Evolutionary conservation across 2,329 filamentous ascomycete species (phyloP).

Genomic region (Cladophialophora carrionii): DNA sequence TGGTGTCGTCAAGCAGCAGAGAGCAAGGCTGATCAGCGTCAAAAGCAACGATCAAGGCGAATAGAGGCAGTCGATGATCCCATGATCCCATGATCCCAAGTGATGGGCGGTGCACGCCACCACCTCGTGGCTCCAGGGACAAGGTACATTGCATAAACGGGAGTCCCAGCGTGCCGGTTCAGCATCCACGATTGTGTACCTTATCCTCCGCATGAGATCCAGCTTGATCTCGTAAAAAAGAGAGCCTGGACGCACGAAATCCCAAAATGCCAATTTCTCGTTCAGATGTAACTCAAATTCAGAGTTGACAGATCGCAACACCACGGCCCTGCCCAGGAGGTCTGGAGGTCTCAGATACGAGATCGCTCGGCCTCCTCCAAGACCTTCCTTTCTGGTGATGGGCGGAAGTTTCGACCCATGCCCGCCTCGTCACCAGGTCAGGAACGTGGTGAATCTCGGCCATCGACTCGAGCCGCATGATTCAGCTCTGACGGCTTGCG

Average conservation of each 20-base stretch:
- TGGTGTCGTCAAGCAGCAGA: background rate
- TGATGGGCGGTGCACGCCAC: background rate
- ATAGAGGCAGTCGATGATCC: background rate
- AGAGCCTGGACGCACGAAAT: background rate
- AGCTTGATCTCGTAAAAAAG: background rate
- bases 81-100: too few relatives aligned
- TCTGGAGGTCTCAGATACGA: background rate
- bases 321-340: background rate
- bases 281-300: background rate
- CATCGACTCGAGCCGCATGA: background rate
- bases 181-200: background rate
- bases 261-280: background rate
- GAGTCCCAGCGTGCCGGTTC: background rate
- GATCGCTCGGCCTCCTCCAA: background rate
- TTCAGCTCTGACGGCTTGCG: background rate
- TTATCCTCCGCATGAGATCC: background rate
- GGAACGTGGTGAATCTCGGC: background rate
- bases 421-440: background rate
- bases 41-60: background rate
- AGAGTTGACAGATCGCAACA: background rate
- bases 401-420: background rate
- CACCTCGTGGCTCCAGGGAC: background rate
- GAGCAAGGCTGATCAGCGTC: background rate
- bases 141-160: slow-evolving; percentile 3
- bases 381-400: background rate